A percentile compares a stretch with the other conserved stretches of the same genome.
These are phyloP conservation scores for Alnus glutinosa DNA, from an alignment of 306 rosid species.

Conservation along the genomic window DNA sequence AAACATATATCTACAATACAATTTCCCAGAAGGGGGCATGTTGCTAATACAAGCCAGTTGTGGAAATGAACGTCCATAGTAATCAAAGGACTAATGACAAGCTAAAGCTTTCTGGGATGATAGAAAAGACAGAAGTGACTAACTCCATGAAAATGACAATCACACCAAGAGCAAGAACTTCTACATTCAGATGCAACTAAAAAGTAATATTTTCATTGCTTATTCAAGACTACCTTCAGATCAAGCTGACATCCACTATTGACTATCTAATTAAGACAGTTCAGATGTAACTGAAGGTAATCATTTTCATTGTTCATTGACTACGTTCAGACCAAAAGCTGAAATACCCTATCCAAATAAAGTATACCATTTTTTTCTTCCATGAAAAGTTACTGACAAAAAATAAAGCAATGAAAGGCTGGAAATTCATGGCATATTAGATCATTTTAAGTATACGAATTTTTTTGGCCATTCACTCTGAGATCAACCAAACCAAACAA, in stretches of 20 bases:
- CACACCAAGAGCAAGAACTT: not conserved
- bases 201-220: not conserved
- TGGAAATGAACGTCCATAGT: not conserved
- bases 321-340: not conserved
- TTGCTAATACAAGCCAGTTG: not conserved
- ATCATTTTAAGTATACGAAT: not conserved
- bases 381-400: not conserved
- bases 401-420: not conserved
- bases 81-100: not conserved
- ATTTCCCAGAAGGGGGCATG: not conserved
- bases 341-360: not conserved
- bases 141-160: not conserved
- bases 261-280: not conserved
- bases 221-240: constrained; percentile 3
- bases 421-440: not conserved
- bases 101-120: not conserved
- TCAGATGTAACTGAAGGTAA: not conserved
- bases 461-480: not conserved
- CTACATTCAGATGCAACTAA: not conserved
- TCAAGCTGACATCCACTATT: not conserved
- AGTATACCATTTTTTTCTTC: no score
- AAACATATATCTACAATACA: not conserved
- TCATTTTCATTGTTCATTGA: not conserved
- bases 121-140: not conserved
- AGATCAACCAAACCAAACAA: not conserved